phyloP scores from a whole-genome alignment of 1,139 yeast species.

The Hansenula lynferdii region DNA sequence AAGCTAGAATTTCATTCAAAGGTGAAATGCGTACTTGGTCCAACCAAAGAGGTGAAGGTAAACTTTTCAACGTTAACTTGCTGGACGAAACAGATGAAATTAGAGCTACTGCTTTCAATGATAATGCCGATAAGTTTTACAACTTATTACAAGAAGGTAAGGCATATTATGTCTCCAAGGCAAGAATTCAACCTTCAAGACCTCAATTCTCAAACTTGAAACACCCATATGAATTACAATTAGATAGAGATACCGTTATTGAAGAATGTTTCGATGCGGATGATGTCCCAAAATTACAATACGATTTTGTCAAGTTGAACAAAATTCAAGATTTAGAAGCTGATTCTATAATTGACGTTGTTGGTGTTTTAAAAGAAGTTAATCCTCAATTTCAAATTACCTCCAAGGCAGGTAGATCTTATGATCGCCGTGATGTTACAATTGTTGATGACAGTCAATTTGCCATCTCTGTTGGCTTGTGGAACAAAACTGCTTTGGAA shows the following conservation, averaged over 20 bases:
- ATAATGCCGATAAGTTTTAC: conserved; percentile 73
- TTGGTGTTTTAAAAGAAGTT: conserved; percentile 79
- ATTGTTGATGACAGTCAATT: conserved; percentile 83
- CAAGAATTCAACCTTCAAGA: conserved; percentile 77
- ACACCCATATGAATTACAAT: conserved; percentile 83
- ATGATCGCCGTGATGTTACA: conserved; percentile 82
- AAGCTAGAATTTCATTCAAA: conserved; percentile 85
- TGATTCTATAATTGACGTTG: conserved; percentile 74
- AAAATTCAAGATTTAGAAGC: conserved; percentile 63
- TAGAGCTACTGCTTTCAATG: conserved; percentile 92
- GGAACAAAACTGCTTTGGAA: conserved; percentile 85
- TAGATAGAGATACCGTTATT: conserved; percentile 76
- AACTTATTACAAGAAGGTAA: conserved; percentile 81
- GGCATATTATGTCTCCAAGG: conserved; percentile 80
- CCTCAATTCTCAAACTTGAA: conserved; percentile 80
- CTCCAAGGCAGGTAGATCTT: conserved; percentile 92
- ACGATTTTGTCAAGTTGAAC: conserved; percentile 68
- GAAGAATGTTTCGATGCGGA: conserved; percentile 63
- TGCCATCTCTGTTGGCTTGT: conserved; percentile 75
- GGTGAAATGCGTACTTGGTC: conserved; percentile 88
- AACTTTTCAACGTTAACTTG: conserved; percentile 81
- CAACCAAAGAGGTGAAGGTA: conserved; percentile 84
- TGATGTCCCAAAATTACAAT: conserved; percentile 75
- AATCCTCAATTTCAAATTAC: conserved; percentile 73
- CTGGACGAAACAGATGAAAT: conserved; percentile 96